Evolutionary conservation across 805 yeast genomes (phyloP).

Genomic region (Nakazawaea siamensis): DNA sequence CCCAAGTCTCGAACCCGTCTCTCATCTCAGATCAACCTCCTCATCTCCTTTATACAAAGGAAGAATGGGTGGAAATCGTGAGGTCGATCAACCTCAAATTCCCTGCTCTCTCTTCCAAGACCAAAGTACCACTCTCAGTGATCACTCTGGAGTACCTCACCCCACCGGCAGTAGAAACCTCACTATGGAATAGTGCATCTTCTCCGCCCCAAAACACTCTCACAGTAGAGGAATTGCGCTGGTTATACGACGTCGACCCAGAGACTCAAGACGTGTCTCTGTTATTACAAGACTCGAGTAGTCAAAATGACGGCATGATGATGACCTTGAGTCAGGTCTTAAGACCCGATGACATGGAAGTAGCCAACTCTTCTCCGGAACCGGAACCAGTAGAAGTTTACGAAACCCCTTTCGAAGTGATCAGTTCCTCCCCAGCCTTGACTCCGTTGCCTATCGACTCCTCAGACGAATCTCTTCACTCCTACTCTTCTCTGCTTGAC

Average conservation of each 20-base stretch:
- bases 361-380: slow-evolving; percentile 1
- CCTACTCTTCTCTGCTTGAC: slow-evolving; percentile 1
- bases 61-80: slow-evolving; percentile 21
- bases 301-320: background rate
- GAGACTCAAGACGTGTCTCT: slow-evolving; percentile 1
- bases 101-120: slow-evolving; percentile 18
- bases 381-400: background rate
- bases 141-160: slow-evolving; percentile 17
- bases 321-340: slow-evolving; percentile 19
- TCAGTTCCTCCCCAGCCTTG: too few species aligned
- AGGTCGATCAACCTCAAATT: slow-evolving; percentile 15
- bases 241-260: slow-evolving; percentile 13
- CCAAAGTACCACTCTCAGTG: slow-evolving; percentile 17
- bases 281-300: background rate
- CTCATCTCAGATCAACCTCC: slow-evolving; percentile 11
- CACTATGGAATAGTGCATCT: slow-evolving; percentile 15
- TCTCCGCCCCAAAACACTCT: slow-evolving; percentile 11
- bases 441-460: too few species aligned
- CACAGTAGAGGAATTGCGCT: slow-evolving; percentile 15
- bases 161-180: background rate
- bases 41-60: slow-evolving; percentile 15
- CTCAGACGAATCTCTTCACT: background rate
- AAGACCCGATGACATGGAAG: background rate
- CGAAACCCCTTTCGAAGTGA: background rate
- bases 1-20: too few species aligned